Base-by-base conservation (phyloP, 441 rosid genomes). In the Pelargonium fulgidum region DNA sequence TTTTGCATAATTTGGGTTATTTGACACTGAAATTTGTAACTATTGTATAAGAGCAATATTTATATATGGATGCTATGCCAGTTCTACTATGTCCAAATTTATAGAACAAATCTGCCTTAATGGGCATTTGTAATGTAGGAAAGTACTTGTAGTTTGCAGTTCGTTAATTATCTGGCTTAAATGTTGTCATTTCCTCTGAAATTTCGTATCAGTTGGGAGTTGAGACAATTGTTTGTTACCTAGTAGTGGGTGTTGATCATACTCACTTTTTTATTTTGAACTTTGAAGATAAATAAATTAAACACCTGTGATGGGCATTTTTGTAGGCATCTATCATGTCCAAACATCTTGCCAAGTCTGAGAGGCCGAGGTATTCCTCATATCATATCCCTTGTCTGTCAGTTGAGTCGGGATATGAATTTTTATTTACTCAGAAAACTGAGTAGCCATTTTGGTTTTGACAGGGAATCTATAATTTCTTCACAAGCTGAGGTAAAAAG, bases 281-380 rank as follows among this genome's bases (percentile, higher is more conserved):
- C 33, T n/a, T 65, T 62, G 41, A 13, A 16, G 5, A 52, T 17
- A 20, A 11, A 39, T 10, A 9, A 9, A 39, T n/a, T n/a, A n/a
- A n/a, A 59, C 36, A 3, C 20, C 22, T 19, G 11, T 24, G 7
- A 9, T 13, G 65, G 64, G 65, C 4, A 39, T 47, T 48, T 61
- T 75, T 56, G 61, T 75, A 75, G 78, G 78, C 72, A 68, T 75
- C 78, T 1, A 67, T 75, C 50, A 61, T 75, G 72, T 67, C 78
- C 33, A 75, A 70, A 56, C 78, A 75, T 75, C 72, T 70, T 62
- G 64, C 75, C 13, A 71, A 75, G 72, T 29, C 78, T 1, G 75
- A 71, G 50, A 71, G 72, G 33, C 70, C 69, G 19, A 71, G 78
- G 78, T 75, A 64, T 41, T 39, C 44, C 47, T 14, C 1, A 9